Evolutionary conservation across 2,329 filamentous ascomycete genomes (phyloP), one percentile per base, ranked within the genome.

Genomic region (Alternaria atra): DNA sequence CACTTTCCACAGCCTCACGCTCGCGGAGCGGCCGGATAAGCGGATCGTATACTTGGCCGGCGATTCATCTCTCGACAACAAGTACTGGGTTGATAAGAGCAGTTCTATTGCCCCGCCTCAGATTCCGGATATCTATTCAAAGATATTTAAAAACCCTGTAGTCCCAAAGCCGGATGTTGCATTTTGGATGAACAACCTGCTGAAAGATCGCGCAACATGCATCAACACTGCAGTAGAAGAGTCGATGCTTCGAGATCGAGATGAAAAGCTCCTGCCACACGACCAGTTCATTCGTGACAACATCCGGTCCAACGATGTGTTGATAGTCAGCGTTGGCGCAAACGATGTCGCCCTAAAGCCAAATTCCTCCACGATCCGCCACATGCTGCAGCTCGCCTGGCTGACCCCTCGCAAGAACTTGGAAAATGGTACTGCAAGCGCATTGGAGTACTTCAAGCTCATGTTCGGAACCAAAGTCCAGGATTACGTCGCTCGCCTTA

Each of bases 21-120:
- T 63, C 1, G 32, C 56, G 2, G 54, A 68, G 23, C 67, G 73
- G 7, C 73, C 72, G 0, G 54, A 66, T 13, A 74, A 72, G 30
- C 76, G 76, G 15, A 73, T 77, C 37, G 58, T 78, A n/a, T 80
- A 73, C 44, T 66, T 80, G 6, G 77, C 75, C 5, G 77, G 77
- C 52, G 77, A 80, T 55, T 80, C 77, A 6, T 79, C 77, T 17
- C 71, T 79, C 4, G 77, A 80, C 60, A 79, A 80, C 60, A 80
- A 79, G 53, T 71, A 65, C 61, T 80, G 77, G 77, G 69, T 79
- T 1, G 55, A 69, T 13, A 61, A 30, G 57, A 6, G 60, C 62
- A 8, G 58, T 54, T 2, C 55, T 0, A 47, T 61, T 1, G 17
- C 68, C 5, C 56, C 61, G 4, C 58, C 67, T 6, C 46, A 63